Base-by-base conservation (phyloP, 2,329 filamentous ascomycete species). In the Bipolaris bicolor region DNA sequence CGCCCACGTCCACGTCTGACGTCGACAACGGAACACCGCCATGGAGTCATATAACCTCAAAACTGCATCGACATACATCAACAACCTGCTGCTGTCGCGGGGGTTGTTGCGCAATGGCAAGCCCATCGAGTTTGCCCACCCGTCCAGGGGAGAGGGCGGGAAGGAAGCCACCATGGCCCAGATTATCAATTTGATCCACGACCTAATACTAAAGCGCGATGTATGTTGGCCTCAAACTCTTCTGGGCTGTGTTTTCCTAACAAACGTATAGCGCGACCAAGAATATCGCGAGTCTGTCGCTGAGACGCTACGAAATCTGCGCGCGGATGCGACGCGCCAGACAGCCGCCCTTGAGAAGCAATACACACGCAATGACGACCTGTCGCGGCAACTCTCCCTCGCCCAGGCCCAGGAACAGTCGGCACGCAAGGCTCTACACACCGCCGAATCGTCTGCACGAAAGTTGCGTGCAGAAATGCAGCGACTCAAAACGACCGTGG, bases 111-210 rank as follows among this genome's bases (percentile, higher is more conserved):
- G 84, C 57, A 83, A 86, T 80, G 84, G 89, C 64, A 86, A 89
- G 68, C 81, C 80, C 40, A 90, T 99, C 77, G 89, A 97, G 76
- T 99, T 99, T 75, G 88, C 90, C 58, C 81, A 86, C 61, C 89
- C 90, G 7, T 86, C 86, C 51, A 82, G 86, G 61, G 84, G 82
- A 57, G 85, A 88, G 62, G 83, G 83, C 16, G 86, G 85, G 16
- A 82, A 86, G 36, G 84, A 84, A 70, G 85, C 84, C 49, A 90
- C 90, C 16, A 94, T 95, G 88, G 89, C 90, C 18, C 86, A 88
- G 64, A 88, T 98, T 67, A 97, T 99, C 79, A 90, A 94, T 72
- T 84, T 99, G 22, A 87, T 99, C 47, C 97, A 99, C 77, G 95
- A 99, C 73, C 79, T 99, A 66, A 91, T 99, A 57, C 76, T 97